Conservation (phyloP, 1,139 yeast species). For the Taiozyma sp. region DNA sequence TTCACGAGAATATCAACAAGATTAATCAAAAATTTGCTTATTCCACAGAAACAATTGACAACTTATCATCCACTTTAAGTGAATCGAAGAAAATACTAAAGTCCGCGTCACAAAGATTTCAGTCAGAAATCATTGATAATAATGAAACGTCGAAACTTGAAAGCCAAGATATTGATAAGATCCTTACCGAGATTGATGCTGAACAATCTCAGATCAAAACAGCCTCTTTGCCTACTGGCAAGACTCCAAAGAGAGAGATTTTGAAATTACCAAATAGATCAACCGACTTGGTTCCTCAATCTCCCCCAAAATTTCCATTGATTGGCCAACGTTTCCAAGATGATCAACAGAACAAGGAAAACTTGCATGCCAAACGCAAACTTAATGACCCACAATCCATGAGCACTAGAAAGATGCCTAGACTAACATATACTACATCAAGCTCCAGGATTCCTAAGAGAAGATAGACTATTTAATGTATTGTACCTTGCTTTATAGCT, state of each 20-base stretch:
- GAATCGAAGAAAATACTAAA: conserved; percentile 1
- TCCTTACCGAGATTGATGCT: conserved; percentile 20
- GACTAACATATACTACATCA: not conserved
- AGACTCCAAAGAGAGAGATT: conserved; percentile 23
- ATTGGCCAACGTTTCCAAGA: conserved; percentile 21
- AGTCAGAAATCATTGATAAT: conserved; percentile 9
- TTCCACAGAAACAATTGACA: not conserved
- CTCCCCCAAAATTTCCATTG: conserved; percentile 25
- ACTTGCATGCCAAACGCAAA: conserved; percentile 8
- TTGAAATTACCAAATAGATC: conserved; percentile 14
- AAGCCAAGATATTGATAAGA: conserved; percentile 14
- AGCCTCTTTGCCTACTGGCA: conserved; percentile 24
- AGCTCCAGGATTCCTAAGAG: not conserved
- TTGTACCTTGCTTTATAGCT: not conserved
- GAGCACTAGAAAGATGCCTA: not conserved
- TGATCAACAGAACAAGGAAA: conserved; percentile 2
- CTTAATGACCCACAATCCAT: conserved; percentile 4
- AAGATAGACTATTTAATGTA: not conserved
- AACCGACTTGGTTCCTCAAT: not conserved
- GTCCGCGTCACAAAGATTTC: conserved; percentile 1
- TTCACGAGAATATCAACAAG: conserved; percentile 1
- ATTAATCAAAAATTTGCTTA: conserved; percentile 4
- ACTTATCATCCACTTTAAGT: conserved; percentile 1
- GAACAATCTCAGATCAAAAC: conserved; percentile 22
- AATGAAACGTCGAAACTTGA: conserved; percentile 11